These are phyloP conservation scores for Akanthomyces uredinophilus DNA, from an alignment of 2,329 filamentous ascomycete genomes.

Conservation along the genomic window DNA sequence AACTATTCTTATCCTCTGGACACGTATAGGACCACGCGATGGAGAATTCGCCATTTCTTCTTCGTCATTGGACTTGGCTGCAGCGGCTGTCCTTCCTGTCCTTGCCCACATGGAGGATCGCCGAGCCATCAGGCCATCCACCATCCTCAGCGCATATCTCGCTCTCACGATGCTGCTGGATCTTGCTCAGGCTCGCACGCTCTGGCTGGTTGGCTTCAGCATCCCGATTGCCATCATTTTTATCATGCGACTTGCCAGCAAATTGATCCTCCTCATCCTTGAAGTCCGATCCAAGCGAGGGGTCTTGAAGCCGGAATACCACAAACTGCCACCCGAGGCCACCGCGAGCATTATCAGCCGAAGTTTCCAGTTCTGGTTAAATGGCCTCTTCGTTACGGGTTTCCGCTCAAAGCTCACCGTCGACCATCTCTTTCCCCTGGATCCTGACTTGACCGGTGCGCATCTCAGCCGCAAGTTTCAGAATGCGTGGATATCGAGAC, in stretches of 20 bases:
- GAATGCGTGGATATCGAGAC: background rate
- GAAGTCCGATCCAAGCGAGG: background rate
- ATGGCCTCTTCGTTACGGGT: background rate
- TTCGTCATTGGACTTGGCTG: background rate
- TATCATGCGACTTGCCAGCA: background rate
- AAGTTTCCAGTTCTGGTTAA: slow-evolving; percentile 2
- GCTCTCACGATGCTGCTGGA: background rate
- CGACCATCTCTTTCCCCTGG: background rate
- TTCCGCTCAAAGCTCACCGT: background rate
- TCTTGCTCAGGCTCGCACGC: background rate
- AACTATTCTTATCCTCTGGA: background rate
- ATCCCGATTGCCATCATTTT: background rate
- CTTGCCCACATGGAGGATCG: background rate
- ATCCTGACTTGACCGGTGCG: background rate
- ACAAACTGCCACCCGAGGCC: background rate
- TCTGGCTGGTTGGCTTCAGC: background rate
- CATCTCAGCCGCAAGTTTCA: background rate
- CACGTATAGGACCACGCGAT: background rate
- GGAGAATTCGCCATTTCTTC: background rate
- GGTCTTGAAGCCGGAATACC: background rate
- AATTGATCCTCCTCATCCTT: background rate
- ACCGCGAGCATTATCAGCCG: background rate
- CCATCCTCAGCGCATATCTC: background rate
- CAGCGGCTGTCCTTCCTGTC: background rate
- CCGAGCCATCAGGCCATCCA: background rate